phyloP scores from a whole-genome alignment of 1,284 basidiomycete genomes.

The Laetiporus sulphureus region DNA sequence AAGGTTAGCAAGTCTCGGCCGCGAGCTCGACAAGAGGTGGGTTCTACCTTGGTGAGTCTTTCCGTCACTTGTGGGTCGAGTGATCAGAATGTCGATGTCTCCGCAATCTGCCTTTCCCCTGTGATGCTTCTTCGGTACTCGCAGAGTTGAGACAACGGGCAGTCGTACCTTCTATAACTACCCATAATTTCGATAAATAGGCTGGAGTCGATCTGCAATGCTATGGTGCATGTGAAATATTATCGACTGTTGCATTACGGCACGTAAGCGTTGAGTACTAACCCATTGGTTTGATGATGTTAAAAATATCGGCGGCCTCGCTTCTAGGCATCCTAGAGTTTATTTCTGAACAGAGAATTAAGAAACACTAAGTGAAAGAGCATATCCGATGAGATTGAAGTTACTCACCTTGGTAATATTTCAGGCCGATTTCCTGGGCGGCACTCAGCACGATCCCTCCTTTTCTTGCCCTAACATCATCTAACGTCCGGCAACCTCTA shows the following conservation, averaged over 20 bases:
- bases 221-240: constrained; percentile 31
- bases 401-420: constrained; percentile 74
- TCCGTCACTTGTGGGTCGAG: constrained; percentile 66
- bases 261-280: background rate
- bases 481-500: constrained; percentile 71
- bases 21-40: too few relatives aligned
- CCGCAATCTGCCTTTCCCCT: constrained; percentile 77
- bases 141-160: constrained; percentile 7
- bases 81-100: constrained; percentile 88
- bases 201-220: constrained; percentile 62
- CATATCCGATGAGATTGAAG: constrained; percentile 35
- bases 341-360: too few relatives aligned
- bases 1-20: too few relatives aligned
- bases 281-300: constrained; percentile 67
- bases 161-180: constrained; percentile 68
- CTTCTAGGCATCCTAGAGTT: constrained; percentile 77
- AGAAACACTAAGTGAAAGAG: background rate
- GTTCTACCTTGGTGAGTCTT: constrained; percentile 62
- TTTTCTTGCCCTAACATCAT: constrained; percentile 60
- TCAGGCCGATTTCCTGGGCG: constrained; percentile 70
- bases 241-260: background rate
- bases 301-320: constrained; percentile 72
- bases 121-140: background rate
- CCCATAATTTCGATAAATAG: constrained; percentile 86
- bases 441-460: constrained; percentile 54